Conservation (phyloP, 169 alveolate genomes). For the Cyclospora cayetanensis region DNA sequence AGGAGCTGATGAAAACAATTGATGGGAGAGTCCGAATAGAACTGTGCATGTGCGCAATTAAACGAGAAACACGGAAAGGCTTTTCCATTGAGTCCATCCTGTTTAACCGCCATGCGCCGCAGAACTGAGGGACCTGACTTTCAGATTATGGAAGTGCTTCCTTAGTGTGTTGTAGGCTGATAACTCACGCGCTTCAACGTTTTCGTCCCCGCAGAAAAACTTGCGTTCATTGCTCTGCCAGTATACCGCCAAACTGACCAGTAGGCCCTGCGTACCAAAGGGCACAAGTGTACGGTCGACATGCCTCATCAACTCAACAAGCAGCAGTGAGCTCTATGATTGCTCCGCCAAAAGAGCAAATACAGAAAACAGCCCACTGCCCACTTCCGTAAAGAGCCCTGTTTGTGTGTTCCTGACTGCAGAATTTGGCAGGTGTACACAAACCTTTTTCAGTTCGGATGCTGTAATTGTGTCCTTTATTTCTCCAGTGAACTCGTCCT, state of each 20-base stretch:
- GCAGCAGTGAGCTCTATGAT: too few species aligned
- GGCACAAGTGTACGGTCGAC: too few species aligned
- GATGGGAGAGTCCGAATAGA: not conserved
- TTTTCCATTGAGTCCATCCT: too few species aligned
- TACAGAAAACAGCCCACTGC: too few species aligned
- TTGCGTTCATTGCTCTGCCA: not conserved
- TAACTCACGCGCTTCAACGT: not conserved
- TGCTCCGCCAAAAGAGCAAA: too few species aligned
- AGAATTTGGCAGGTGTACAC: not conserved
- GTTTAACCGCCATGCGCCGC: too few species aligned
- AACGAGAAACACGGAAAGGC: not conserved
- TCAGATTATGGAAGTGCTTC: too few species aligned
- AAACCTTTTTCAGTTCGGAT: not conserved
- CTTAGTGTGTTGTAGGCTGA: not conserved
- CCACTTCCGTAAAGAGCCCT: too few species aligned
- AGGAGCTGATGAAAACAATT: constrained; percentile 8
- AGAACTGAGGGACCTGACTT: too few species aligned
- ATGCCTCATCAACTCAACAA: too few species aligned
- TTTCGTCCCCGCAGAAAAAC: not conserved
- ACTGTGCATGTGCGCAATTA: not conserved
- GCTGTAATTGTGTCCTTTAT: not conserved
- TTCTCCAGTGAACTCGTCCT: not conserved
- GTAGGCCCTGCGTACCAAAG: not conserved
- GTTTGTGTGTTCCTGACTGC: not conserved
- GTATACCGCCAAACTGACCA: not conserved